Evolutionary conservation across 2,329 filamentous ascomycete species (phyloP), one percentile per base, ranked within the genome.

Genomic region (Xylariales sp.): DNA sequence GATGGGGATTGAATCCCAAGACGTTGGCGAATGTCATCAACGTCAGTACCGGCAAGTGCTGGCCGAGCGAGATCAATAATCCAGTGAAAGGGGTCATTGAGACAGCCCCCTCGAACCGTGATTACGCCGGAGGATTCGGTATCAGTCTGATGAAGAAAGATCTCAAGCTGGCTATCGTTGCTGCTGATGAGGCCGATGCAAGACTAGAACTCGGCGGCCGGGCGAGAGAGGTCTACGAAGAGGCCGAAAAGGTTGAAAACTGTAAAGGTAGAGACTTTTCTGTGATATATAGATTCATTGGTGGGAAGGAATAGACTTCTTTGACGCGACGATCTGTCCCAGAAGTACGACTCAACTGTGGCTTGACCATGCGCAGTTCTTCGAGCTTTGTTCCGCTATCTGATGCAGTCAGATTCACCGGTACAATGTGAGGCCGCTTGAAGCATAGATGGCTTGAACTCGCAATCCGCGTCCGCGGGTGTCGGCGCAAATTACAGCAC

Each of bases 41-140:
- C 60, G 85, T 86, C 3, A 93, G 88, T 53, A 96, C 91, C 0
- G 93, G 93, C n/a, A 80, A 76, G 50, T 97, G 90, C 73, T 98
- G 93, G 93, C 89, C 91, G 1, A 93, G 84, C 55, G 90, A 96
- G 66, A 72, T 95, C 47, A 98, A 98, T 66, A 97, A 97, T 59
- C 93, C 93, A 0, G 89, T 97, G 3, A 82, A 82, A 9, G 90
- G 89, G 11, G 89, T 96, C 0, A 74, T 91, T 16, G 80, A 84
- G 46, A 78, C 75, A 1, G 78, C 88, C 2, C 89, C 91, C 0
- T 85, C 89, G 0, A 78, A 74, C 41, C 73, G 84, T 43, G 89
- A 85, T 40, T 98, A 89, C 54, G 64, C 69, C 14, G 87, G 87
- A 33, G 87, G 87, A 0, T 93, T 91, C 51, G 84, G 84, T 2